Evolutionary conservation across 352 stramenopile species (phyloP), one percentile per base, ranked within the genome.

Genomic region (Globisporangium parvum): DNA sequence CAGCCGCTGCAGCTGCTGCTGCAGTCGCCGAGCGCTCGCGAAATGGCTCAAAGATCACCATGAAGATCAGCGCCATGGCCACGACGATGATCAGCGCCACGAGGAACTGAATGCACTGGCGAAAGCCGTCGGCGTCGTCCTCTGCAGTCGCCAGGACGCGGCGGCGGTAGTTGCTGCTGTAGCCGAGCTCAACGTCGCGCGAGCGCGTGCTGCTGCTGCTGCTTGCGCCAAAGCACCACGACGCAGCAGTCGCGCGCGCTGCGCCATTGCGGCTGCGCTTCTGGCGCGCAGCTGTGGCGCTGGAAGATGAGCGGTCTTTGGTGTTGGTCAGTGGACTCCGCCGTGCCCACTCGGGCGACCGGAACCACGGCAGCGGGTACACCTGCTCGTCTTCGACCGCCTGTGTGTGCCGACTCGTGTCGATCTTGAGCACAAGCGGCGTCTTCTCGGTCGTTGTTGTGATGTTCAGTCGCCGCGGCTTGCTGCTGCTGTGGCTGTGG

Each of bases 301-400:
- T 31, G 26, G 26, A 31, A 31, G 26, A 31, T 6, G 26, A 31
- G 31, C 31, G 31, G 31, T 37, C 31, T 37, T 37, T 37, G 31
- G 10, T 10, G 31, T 37, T 47, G 47, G 24, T 47, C 51, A 2
- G 65, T 47, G 28, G 70, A 64, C 15, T 58, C 41, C 56, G 62
- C 33, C 65, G 67, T 2, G 67, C 64, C 75, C 69, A 82, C 56
- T 88, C 75, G 47, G 81, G 81, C 39, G 77, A 88, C 42, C 72
- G 73, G 66, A 90, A 92, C 81, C 81, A 92, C 53, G 81, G 81
- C 59, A 92, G 64, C 28, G 81, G 81, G 48, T 90, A 66, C 20
- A 90, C 59, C 10, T 37, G 31, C 48, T 88, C 81, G 53, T 92
- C 77, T 6, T 28, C 55, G 18, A 41, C 24, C 9, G n/a, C 47